These are phyloP conservation scores for Chytriomyces sp. DNA, from an alignment of 192 early-diverging fungal species.

Conservation along the genomic window DNA sequence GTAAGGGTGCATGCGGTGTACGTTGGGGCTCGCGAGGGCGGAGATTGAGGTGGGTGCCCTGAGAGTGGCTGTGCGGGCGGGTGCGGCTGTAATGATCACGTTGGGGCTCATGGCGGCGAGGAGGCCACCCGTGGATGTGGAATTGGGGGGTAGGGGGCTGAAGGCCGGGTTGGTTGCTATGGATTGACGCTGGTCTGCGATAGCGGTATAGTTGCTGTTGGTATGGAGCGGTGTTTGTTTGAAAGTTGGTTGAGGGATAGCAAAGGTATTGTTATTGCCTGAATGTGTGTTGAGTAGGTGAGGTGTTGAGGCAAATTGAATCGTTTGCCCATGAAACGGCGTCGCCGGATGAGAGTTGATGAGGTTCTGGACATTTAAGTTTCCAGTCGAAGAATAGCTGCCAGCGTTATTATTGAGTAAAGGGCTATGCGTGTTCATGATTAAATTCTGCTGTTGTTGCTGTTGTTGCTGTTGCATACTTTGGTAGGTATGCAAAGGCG, in stretches of 20 bases:
- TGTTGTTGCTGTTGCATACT: too few species aligned
- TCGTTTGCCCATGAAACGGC: background rate
- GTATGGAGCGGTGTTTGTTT: background rate
- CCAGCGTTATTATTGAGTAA: background rate
- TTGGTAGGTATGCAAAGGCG: too few species aligned
- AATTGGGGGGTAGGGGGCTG: too few species aligned
- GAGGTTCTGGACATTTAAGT: background rate
- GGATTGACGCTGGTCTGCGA: background rate
- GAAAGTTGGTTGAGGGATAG: background rate
- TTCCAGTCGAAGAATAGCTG: background rate
- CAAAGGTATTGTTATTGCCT: background rate
- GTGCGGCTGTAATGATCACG: background rate
- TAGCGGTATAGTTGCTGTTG: background rate
- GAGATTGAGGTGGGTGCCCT: background rate
- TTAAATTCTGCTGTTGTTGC: too few species aligned
- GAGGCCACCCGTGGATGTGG: background rate
- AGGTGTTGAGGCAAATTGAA: background rate
- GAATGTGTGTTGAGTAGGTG: background rate
- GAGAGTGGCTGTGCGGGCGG: background rate
- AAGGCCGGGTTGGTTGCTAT: background rate
- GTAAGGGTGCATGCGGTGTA: background rate
- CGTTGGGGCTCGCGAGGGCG: too few species aligned
- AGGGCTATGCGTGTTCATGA: too few species aligned
- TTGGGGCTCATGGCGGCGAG: background rate
- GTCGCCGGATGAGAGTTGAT: background rate